Base-by-base conservation (phyloP, 2,329 filamentous ascomycete species). In the Claviceps arundinis region DNA sequence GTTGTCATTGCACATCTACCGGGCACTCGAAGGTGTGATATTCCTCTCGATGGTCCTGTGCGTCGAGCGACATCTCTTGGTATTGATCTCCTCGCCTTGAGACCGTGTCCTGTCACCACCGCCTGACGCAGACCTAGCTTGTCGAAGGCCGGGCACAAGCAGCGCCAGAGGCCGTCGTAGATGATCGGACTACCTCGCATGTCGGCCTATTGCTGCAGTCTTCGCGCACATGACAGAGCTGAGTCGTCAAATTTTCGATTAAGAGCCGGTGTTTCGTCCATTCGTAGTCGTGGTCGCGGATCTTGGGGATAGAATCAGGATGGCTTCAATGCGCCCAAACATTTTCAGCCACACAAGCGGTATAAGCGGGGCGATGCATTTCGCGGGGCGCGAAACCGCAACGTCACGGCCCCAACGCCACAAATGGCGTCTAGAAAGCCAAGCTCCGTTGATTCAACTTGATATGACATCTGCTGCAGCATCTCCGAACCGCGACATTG, bases 81-180 rank as follows among this genome's bases (percentile, higher is more conserved):
- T 22, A 48, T 14, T 22, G n/a, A 2, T 24, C 19, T 43, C 3
- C 11, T 43, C 13, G 42, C 13, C 42, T 5, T 5, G 4, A 24
- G 19, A 24, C 13, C 24, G 19, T 43, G 13, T 22, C 30, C 30
- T 34, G 24, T 11, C 13, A n/a, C 19, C 52, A 68, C 53, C 16
- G 67, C 60, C 50, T 59, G 68, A 4, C 64, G 63, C 13, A 74
- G 60, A 2, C 65, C 60, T 4, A 59, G 53, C 6, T 65, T 57
- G 58, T 78, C 74, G 53, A 78, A 69, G 8, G 73, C 74, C 13
- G 81, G 81, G 60, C 78, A 84, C 16, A 85, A 68, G 60, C 76
- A 82, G 61, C 77, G 76, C 78, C 80, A 83, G 46, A 85, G 71
- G 55, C 80, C 78, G 63, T 85, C 81, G 38, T 73, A 61, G 2